phyloP scores from a whole-genome alignment of 345 rosid species.

The Linum lewisii region DNA sequence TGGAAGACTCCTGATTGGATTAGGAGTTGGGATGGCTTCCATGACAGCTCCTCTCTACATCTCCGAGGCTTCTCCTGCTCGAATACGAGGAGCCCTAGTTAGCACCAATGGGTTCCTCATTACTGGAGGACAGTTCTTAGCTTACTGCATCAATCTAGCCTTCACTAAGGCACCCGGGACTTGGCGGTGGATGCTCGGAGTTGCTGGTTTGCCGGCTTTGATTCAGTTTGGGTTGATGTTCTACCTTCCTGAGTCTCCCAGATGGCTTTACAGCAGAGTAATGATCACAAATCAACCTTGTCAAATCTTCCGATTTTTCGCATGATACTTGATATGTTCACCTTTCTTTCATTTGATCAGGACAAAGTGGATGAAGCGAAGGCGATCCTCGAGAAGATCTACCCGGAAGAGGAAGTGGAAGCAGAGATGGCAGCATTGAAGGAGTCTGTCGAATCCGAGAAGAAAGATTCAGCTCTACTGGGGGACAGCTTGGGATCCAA shows the following conservation, averaged over 20 bases:
- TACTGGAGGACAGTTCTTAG: conserved; percentile 81
- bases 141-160: conserved; percentile 80
- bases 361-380: conserved; percentile 46
- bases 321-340: too few species aligned
- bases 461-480: conserved; percentile 32
- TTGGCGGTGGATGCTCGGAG: conserved; percentile 97
- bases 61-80: conserved; percentile 83
- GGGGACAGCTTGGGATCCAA: conserved; percentile 39
- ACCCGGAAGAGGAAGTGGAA: conserved; percentile 55
- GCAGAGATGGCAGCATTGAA: conserved; percentile 39
- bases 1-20: conserved; percentile 68
- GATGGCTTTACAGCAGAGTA: conserved; percentile 68
- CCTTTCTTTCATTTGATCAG: conserved; percentile 13
- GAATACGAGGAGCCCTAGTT: conserved; percentile 83
- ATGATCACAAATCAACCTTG: background rate
- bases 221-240: conserved; percentile 63
- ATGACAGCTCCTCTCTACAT: conserved; percentile 89
- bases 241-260: conserved; percentile 76
- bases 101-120: conserved; percentile 76
- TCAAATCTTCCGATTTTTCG: too few species aligned
- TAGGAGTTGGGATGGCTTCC: conserved; percentile 96
- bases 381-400: conserved; percentile 50
- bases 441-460: conserved; percentile 50
- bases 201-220: conserved; percentile 51
- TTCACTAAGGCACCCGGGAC: conserved; percentile 60